Evolutionary conservation across 2,329 filamentous ascomycete species (phyloP), one percentile per base, ranked within the genome.

Genomic region (Epicoccum nigrum): DNA sequence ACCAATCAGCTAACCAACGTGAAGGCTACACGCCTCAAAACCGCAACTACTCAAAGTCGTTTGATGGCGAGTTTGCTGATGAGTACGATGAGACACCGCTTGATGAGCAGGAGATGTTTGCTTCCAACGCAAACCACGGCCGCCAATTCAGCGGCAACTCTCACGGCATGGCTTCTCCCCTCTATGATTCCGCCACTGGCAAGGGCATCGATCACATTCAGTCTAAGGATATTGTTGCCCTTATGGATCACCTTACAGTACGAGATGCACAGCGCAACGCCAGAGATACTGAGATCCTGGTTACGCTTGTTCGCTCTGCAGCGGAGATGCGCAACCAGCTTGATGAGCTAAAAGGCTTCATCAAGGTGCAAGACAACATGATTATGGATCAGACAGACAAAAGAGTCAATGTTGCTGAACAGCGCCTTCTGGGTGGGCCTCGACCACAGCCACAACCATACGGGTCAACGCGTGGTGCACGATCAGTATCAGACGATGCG

Each of bases 231-330:
- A 95, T 99, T 64, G 89, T 99, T 58, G 91, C 93, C 19, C 79
- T 99, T 54, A 99, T 99, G 94, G 93, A 99, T 70, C 94, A 99
- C 74, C 86, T 99, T 56, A 97, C 95, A 71, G 94, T 97, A 57
- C 88, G 94, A 28, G 94, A 99, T 76, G 94, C 93, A 32, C 93
- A 97, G 76, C 87, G 94, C 53, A 97, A 94, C 74, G 94, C 94
- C 37, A 85, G 94, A 35, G 94, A 99, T 66, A 97, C 94, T 0
- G 94, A 99, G 74, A 97, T 99, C 47, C 80, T 99, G 15, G 90
- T 97, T 38, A 93, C 94, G 0, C 84, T 99, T 25, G 94, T 99
- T 55, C 88, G 93, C 53, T 92, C 92, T 46, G 93, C 94, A 4
- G 88, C 94, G 11, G 94, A 99, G 75, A 97, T 97, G 92, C 90